These are phyloP conservation scores for Crepidotus variabilis DNA, from an alignment of 768 basidiomycete genomes.

Conservation along the genomic window DNA sequence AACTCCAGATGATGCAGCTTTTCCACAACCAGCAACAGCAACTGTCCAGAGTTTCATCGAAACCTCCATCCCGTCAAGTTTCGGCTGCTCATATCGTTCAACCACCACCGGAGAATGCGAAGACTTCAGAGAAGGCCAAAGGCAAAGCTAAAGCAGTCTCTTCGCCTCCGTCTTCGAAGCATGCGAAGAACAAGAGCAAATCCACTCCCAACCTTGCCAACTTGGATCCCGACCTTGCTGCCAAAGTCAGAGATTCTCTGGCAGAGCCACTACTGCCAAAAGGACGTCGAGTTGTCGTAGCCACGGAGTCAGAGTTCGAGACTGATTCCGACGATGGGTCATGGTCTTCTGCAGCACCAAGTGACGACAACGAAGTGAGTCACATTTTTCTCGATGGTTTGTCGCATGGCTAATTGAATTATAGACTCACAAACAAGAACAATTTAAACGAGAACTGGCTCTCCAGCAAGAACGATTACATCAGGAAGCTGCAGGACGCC, in stretches of 20 bases:
- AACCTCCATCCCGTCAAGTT: background rate
- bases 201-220: conserved; percentile 8
- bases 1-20: conserved; percentile 18
- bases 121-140: conserved; percentile 5
- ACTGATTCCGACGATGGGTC: conserved; percentile 39
- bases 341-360: conserved; percentile 61
- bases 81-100: background rate
- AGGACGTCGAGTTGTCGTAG: conserved; percentile 7
- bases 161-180: conserved; percentile 4
- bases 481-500: conserved; percentile 6
- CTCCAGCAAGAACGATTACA: conserved; percentile 9
- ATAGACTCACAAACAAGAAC: conserved; percentile 6
- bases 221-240: conserved; percentile 8
- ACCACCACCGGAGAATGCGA: background rate
- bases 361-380: conserved; percentile 23
- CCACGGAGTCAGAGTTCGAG: conserved; percentile 45
- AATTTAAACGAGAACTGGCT: conserved; percentile 1
- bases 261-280: conserved; percentile 30
- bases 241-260: conserved; percentile 19
- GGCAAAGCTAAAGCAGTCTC: conserved; percentile 3
- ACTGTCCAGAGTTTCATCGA: background rate
- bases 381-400: background rate
- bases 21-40: conserved; percentile 6
- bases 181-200: conserved; percentile 9
- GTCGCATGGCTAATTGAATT: background rate